A percentile compares a stretch with the other conserved stretches of the same genome.
Evolutionary conservation across 352 stramenopile species (phyloP).

Genomic region (Phytophthora podocarpi): DNA sequence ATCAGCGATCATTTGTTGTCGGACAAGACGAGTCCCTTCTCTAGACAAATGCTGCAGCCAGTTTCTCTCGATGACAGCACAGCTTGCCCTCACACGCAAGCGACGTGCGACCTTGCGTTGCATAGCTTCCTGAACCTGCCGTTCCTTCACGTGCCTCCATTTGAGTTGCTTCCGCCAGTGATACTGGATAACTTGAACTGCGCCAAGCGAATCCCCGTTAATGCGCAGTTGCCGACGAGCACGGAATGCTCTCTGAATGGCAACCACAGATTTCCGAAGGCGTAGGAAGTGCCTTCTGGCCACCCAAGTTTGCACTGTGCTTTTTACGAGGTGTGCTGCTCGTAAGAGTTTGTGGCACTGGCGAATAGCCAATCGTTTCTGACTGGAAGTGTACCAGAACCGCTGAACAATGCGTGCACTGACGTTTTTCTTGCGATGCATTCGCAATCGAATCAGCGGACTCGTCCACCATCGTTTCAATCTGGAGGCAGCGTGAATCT

Average conservation of each 20-base stretch:
- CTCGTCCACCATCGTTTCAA: conserved; percentile 89
- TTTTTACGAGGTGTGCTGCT: conserved; percentile 63
- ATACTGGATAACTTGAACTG: conserved; percentile 42
- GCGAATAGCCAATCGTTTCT: conserved; percentile 71
- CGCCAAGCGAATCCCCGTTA: conserved; percentile 21
- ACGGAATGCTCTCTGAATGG: conserved; percentile 45
- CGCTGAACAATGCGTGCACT: conserved; percentile 68
- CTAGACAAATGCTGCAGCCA: conserved; percentile 47
- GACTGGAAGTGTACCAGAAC: conserved; percentile 84
- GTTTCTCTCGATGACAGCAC: conserved; percentile 41
- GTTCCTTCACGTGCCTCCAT: conserved; percentile 23
- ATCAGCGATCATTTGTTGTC: conserved; percentile 40
- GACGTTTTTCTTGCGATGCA: conserved; percentile 65
- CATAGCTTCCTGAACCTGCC: conserved; percentile 14
- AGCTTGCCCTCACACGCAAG: conserved; percentile 35
- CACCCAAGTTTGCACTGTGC: conserved; percentile 33
- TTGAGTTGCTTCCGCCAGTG: conserved; percentile 38
- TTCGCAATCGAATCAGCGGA: conserved; percentile 51
- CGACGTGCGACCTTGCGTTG: conserved; percentile 31
- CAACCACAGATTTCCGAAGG: conserved; percentile 36
- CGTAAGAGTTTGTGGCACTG: conserved; percentile 68
- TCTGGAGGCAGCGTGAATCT: conserved; percentile 90
- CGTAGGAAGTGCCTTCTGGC: conserved; percentile 33
- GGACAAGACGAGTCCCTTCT: conserved; percentile 37
- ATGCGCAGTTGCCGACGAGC: conserved; percentile 21